Base-by-base conservation (phyloP, 202 grass and related monocot genomes). In the Zizania palustris region DNA sequence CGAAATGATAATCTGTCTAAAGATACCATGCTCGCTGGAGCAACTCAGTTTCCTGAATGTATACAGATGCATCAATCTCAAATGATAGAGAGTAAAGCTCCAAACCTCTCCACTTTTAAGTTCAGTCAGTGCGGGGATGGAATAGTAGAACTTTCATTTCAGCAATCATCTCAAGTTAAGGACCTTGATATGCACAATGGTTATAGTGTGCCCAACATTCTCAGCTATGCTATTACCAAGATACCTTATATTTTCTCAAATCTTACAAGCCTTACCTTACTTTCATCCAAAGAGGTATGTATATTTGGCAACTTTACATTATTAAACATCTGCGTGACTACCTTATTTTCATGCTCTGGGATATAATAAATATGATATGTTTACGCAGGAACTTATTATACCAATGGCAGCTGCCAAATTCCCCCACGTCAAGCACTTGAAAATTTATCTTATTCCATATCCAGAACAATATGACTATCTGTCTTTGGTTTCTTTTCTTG, bases 61-160 rank as follows among this genome's bases (percentile, higher is more conserved):
- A 36, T 36, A 45, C 48, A 16, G 20, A 35, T 16, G 45, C 22
- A 8, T 5, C 9, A 14, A 9, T 45, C 67, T 69, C 20, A 44
- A 69, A 69, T 69, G 14, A 14, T 69, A 49, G 67, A 69, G 45
- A 69, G 67, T 45, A 50, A 69, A 50, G 45, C 67, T 69, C 67
- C 67, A 9, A 69, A 69, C 45, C 67, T 69, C 7, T 69, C 22
- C 45, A 50, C 22, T 46, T 34, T 69, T 8, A n/a, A 0, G 6
- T 50, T 49, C 15, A 4, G 5, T 5, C n/a, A n/a, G n/a, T n/a
- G n/a, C n/a, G n/a, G n/a, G n/a, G 22, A 45, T 34, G 9, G 14
- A 4, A 3, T 16, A 36, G 67, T 69, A 50, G 7, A 69, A 46
- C 44, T 50, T 12, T 69, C 67, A n/a, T 12, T 69, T 14, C 7